Evolutionary conservation across 768 basidiomycete genomes (phyloP), one percentile per base, ranked within the genome.

Genomic region (Phylloporus arenicola): DNA sequence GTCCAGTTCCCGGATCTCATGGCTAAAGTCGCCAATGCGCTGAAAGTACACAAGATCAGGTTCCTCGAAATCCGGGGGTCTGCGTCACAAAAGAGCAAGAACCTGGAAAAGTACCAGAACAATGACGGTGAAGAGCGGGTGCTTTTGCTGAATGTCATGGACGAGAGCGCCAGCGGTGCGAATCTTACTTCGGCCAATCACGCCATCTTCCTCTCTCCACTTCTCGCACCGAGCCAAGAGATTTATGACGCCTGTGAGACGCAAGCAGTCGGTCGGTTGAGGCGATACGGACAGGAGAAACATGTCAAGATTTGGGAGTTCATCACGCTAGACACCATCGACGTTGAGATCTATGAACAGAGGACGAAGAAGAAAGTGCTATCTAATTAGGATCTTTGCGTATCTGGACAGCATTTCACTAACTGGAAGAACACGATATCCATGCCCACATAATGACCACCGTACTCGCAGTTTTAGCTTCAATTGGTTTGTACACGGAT

Each of bases 1-100:
- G 88, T 95, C n/a, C 94, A 97, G 63, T 97, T 94, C 76, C 84
- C 82, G 6, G 93, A 96, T 69, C 77, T 97, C 51, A 91, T 88
- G 80, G 83, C 83, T 63, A 96, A 95, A 67, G 88, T 96, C 27
- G 82, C 83, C 8, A 87, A 92, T 54, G 90, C 92, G 0, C 78
- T 97, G 55, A 72, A 66, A 2, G 79, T 80, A 47, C 77, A 90
- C 63, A 78, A 81, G 39, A 81, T 96, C 60, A 75, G 76, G 38
- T 91, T 81, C 71, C 76, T 90, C 45, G 85, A 91, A 62, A 89
- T 95, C 69, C 82, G 80, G 51, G 92, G 92, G 37, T 78, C 80
- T 4, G 85, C 88, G 5, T 76, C 80, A 44, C 72, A 77, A 57
- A 88, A 86, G 73, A 90, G 88, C 68, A 88, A 88, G 61, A 85